A percentile compares a stretch with the other conserved stretches of the same genome.
Conservation (phyloP, 768 basidiomycete genomes). For the Pisolithus sp. region DNA sequence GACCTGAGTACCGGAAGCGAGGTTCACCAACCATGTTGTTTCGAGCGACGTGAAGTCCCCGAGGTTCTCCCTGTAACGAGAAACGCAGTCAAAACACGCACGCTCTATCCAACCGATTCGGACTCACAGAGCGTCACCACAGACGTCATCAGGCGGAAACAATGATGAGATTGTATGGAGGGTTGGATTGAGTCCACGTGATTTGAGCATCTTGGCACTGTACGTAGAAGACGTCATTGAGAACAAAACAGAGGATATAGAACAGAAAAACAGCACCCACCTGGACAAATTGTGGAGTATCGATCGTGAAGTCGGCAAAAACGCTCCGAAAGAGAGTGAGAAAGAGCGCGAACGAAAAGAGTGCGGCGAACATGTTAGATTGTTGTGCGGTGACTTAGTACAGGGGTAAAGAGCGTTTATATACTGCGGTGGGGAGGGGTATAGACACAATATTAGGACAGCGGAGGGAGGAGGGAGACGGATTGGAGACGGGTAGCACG, state of each 20-base stretch:
- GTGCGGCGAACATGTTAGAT: conserved; percentile 64
- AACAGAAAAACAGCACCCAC: conserved; percentile 27
- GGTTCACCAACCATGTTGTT: conserved; percentile 32
- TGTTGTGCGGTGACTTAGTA: conserved; percentile 1
- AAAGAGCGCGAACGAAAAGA: conserved; percentile 71
- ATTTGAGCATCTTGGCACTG: conserved; percentile 51
- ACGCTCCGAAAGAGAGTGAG: conserved; percentile 45
- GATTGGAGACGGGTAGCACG: background rate
- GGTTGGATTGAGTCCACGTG: conserved; percentile 42
- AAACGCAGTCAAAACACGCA: background rate
- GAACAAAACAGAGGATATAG: background rate
- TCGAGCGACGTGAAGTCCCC: conserved; percentile 44
- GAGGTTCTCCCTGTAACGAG: conserved; percentile 45
- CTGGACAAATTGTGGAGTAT: conserved; percentile 47
- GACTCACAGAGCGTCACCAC: conserved; percentile 55
- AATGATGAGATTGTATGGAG: conserved; percentile 55
- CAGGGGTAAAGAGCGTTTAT: conserved; percentile 3
- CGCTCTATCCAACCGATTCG: background rate
- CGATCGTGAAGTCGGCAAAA: conserved; percentile 48
- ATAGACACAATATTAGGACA: background rate
- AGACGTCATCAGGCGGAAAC: conserved; percentile 48
- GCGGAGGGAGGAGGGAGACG: background rate
- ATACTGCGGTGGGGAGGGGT: conserved; percentile 2
- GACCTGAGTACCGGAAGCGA: conserved; percentile 45
- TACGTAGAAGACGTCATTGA: conserved; percentile 1